Conservation (phyloP, 306 rosid genomes). For the Cucurbita pepo region DNA sequence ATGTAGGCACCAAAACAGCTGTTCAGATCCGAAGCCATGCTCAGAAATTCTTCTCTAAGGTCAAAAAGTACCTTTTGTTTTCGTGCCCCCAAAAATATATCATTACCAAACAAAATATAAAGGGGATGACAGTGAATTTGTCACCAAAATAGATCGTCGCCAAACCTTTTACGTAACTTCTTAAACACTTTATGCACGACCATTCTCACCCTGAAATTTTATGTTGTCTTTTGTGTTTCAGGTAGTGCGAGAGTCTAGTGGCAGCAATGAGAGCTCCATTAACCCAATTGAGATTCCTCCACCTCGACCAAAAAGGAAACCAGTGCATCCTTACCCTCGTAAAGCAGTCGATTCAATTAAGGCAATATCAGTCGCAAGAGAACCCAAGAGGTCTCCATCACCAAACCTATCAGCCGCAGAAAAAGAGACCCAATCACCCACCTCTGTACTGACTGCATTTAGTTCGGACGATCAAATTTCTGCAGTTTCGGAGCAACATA, state of each 20-base stretch:
- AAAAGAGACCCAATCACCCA: conserved; percentile 54
- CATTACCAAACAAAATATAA: neutral
- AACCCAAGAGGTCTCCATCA: conserved; percentile 43
- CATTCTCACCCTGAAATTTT: conserved; percentile 4
- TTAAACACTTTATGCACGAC: neutral
- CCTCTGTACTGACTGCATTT: conserved; percentile 42
- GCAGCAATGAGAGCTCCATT: conserved; percentile 34
- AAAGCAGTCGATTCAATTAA: conserved; percentile 32
- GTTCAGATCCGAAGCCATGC: conserved; percentile 99
- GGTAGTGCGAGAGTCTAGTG: conserved; percentile 57
- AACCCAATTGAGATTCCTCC: conserved; percentile 78
- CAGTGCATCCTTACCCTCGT: conserved; percentile 89
- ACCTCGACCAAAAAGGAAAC: conserved; percentile 91
- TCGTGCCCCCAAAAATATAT: neutral
- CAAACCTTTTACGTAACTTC: neutral
- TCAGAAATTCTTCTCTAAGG: conserved; percentile 98
- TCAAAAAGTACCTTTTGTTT: conserved; percentile 11
- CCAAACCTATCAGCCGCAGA: conserved; percentile 27
- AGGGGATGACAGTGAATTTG: neutral
- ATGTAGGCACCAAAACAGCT: conserved; percentile 91
- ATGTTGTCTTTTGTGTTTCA: conserved; percentile 18
- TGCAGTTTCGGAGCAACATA: conserved; percentile 35
- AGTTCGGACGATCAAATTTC: conserved; percentile 50
- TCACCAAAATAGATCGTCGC: neutral
- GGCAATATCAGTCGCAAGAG: conserved; percentile 22